These are phyloP conservation scores for Sextonia rubra DNA, from an alignment of 164 flowering plant genomes.

Conservation along the genomic window DNA sequence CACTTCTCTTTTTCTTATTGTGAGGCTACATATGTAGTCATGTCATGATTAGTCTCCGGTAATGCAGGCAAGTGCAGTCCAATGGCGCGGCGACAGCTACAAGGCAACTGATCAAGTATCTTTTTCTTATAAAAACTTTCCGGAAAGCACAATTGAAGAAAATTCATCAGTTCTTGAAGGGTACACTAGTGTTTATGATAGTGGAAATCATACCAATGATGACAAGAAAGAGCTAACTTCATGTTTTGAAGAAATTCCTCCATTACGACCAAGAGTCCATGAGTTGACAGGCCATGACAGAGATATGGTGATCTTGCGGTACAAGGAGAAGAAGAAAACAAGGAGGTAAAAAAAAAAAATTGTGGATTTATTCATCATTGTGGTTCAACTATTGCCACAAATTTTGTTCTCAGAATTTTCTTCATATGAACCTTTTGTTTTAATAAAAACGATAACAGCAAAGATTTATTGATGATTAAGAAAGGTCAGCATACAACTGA, in stretches of 20 bases:
- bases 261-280: constrained; percentile 12
- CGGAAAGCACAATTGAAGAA: constrained; percentile 26
- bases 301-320: constrained; percentile 62
- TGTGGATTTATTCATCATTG: not conserved
- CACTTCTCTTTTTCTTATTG: not conserved
- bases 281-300: constrained; percentile 40
- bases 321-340: constrained; percentile 81
- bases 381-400: not conserved
- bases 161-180: constrained; percentile 31
- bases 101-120: constrained; percentile 25
- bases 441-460: too few species aligned
- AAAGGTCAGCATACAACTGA: too few species aligned
- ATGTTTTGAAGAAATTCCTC: constrained; percentile 16
- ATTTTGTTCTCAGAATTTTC: not conserved
- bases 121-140: constrained; percentile 13
- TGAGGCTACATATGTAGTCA: not conserved
- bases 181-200: constrained; percentile 20
- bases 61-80: constrained; percentile 34
- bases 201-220: constrained; percentile 15
- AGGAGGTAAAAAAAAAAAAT: constrained; percentile 40
- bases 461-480: too few species aligned
- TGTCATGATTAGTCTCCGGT: not conserved
- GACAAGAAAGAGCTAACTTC: constrained; percentile 16
- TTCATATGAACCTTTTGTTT: too few species aligned
- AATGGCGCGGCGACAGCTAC: constrained; percentile 24